phyloP scores from a whole-genome alignment of 352 stramenopile genomes.

The Aphanomyces astaci region DNA sequence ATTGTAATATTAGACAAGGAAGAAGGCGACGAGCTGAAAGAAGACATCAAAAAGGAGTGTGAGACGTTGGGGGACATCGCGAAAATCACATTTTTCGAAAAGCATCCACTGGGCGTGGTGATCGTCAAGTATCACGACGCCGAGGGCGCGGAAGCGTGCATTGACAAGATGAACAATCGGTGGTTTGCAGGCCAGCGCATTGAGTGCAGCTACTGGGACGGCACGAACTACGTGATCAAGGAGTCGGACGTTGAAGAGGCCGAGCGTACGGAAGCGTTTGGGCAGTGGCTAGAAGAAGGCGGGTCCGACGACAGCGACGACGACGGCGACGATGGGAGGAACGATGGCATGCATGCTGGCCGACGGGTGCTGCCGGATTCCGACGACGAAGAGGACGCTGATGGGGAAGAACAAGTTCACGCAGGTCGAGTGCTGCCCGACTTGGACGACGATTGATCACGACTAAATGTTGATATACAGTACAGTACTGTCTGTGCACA shows the following conservation, averaged over 20 bases:
- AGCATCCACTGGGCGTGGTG: slow-evolving; percentile 87
- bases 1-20: slow-evolving; percentile 38
- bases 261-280: slow-evolving; percentile 88
- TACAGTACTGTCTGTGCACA: background rate
- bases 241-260: slow-evolving; percentile 73
- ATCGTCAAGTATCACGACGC: slow-evolving; percentile 91
- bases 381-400: slow-evolving; percentile 8
- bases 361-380: slow-evolving; percentile 28
- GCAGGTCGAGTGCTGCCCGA: slow-evolving; percentile 47
- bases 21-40: slow-evolving; percentile 64
- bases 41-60: slow-evolving; percentile 76
- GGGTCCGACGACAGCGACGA: slow-evolving; percentile 37
- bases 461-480: too few relatives aligned
- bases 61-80: slow-evolving; percentile 78
- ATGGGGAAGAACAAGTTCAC: slow-evolving; percentile 30
- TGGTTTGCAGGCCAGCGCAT: slow-evolving; percentile 85
- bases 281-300: slow-evolving; percentile 89
- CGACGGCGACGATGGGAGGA: slow-evolving; percentile 20
- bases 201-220: slow-evolving; percentile 91
- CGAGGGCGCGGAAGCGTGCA: slow-evolving; percentile 72
- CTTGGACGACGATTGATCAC: slow-evolving; percentile 30
- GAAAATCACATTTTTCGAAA: slow-evolving; percentile 93
- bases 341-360: background rate
- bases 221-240: slow-evolving; percentile 88
- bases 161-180: slow-evolving; percentile 84